Evolutionary conservation across 768 basidiomycete genomes (phyloP), one percentile per base, ranked within the genome.

Genomic region (Suillus variegatus): DNA sequence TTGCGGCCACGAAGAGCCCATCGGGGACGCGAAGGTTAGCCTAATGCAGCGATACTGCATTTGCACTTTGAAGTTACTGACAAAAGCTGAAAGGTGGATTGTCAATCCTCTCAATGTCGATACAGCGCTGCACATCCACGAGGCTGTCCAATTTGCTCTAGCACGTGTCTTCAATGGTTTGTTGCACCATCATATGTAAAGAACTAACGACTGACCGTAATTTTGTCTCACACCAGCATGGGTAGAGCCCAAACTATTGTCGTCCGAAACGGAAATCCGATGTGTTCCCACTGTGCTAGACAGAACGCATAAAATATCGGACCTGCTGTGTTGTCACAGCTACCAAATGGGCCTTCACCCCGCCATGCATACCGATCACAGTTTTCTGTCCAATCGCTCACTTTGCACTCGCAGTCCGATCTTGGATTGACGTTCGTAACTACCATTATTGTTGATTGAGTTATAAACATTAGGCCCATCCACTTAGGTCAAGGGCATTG

Each of bases 331-430:
- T 8, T 18, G 43, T 41, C 58, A 28, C 41, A 12, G 13, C 41
- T 43, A 43, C 58, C 6, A 43, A 60, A 32, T 20, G 28, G 38
- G 57, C 18, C 25, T 25, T 58, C 41, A 60, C 40, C 38, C 25
- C 41, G 41, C 61, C 51, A 63, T 67, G 65, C 51, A 63, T 67
- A 64, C 63, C 57, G 68, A 67, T 67, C 74, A 75, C 71, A 68
- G 58, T 67, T 64, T 64, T 62, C 61, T 56, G 41, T 58, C 46
- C 69, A 68, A 47, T 86, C 88, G 25, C 79, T 86, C 88, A 28
- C 79, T 78, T 8, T 96, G 95, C 73, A 86, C 97, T 51, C 88
- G 90, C 43, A 94, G 92, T 0, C 93, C 22, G 86, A 94, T n/a
- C 94, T 98, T 71, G 86, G 96, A 54, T 32, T 58, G 57, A 20